A percentile compares a stretch with the other conserved stretches of the same genome.
These are phyloP conservation scores for Moricandia moricandioides DNA, from an alignment of 345 rosid species.

Conservation along the genomic window DNA sequence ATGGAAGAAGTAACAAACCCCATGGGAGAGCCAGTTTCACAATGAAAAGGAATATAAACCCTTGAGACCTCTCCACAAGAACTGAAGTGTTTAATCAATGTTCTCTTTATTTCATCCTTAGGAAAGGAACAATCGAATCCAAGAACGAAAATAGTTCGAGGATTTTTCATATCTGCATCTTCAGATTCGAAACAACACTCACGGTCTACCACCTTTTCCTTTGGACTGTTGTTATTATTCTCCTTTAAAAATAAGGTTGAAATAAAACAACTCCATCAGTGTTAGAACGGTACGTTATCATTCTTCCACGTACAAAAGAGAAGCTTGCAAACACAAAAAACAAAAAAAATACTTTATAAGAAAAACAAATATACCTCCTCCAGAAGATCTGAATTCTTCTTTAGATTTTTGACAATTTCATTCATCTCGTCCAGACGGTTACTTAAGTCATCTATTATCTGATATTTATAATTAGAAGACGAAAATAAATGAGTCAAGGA, in stretches of 20 bases:
- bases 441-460: background rate
- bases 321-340: background rate
- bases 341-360: background rate
- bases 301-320: background rate
- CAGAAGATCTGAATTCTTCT: background rate
- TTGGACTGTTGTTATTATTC: background rate
- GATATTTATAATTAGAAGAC: background rate
- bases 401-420: background rate
- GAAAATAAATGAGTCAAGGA: background rate
- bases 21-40: conserved; percentile 49
- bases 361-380: background rate
- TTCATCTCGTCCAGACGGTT: background rate
- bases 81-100: conserved; percentile 54
- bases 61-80: conserved; percentile 55
- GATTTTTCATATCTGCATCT: background rate
- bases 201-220: background rate
- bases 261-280: background rate
- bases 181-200: background rate
- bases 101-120: conserved; percentile 45
- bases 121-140: conserved; percentile 55
- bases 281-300: background rate
- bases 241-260: background rate
- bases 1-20: conserved; percentile 36
- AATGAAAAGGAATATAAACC: conserved; percentile 51
- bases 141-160: conserved; percentile 37